Percentiles rank a stretch among this genome's conserved stretches.
These are phyloP conservation scores for Phytophthora hibernalis DNA, from an alignment of 352 stramenopile species.

Conservation along the genomic window DNA sequence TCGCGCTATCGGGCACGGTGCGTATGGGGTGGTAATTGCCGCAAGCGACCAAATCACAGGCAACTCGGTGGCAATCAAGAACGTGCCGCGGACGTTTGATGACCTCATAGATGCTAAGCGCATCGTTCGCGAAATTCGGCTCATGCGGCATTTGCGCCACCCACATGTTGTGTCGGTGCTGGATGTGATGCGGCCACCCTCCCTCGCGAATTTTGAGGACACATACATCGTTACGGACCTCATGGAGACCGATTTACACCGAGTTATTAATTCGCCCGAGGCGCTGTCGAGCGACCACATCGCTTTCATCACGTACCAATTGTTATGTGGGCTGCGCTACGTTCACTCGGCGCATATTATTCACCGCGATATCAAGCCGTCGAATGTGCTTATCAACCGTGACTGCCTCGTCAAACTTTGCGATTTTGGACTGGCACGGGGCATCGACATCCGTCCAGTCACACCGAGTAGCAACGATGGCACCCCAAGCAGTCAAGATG, in stretches of 20 bases:
- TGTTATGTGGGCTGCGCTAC: conserved; percentile 81
- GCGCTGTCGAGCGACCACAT: conserved; percentile 77
- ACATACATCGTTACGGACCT: conserved; percentile 88
- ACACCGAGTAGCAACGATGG: conserved; percentile 35
- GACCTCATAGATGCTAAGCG: conserved; percentile 87
- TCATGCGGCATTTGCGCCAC: conserved; percentile 82
- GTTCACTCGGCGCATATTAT: conserved; percentile 90
- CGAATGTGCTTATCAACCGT: conserved; percentile 96
- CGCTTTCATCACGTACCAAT: conserved; percentile 86
- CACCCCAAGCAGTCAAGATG: conserved; percentile 46
- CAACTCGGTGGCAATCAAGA: conserved; percentile 88
- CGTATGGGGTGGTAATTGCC: conserved; percentile 84
- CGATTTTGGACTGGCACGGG: conserved; percentile 90
- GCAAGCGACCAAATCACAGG: conserved; percentile 82
- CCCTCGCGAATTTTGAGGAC: conserved; percentile 78
- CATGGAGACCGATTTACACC: conserved; percentile 84
- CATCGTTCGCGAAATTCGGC: conserved; percentile 85
- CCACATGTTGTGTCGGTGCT: conserved; percentile 77
- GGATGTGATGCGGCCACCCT: conserved; percentile 80
- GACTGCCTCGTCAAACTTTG: conserved; percentile 92
- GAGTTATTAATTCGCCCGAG: conserved; percentile 83
- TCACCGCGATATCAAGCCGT: conserved; percentile 96
- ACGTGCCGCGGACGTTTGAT: conserved; percentile 87
- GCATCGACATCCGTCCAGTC: conserved; percentile 54
- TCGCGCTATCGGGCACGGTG: conserved; percentile 79